phyloP scores from a whole-genome alignment of 441 rosid genomes.

The Arabidopsis lyrata region DNA sequence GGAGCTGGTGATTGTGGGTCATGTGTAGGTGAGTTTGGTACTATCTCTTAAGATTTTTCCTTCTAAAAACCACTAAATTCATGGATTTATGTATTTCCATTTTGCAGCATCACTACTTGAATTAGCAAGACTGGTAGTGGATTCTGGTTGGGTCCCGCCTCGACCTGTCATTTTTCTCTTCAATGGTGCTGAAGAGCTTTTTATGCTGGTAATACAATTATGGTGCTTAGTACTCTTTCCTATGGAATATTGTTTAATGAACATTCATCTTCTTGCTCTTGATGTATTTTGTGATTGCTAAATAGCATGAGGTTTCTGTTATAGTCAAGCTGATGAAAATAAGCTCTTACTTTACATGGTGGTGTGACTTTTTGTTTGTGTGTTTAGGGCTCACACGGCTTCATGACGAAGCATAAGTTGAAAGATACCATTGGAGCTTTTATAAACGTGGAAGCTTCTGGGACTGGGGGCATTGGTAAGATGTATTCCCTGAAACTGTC shows the following conservation, averaged over 20 bases:
- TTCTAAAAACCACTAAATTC: constrained; percentile 13
- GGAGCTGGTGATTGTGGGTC: constrained; percentile 99
- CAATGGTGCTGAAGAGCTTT: constrained; percentile 98
- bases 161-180: constrained; percentile 91
- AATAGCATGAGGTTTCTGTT: constrained; percentile 16
- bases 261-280: not conserved
- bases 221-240: constrained; percentile 16
- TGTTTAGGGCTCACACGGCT: constrained; percentile 95
- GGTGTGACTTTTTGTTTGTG: constrained; percentile 36
- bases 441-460: constrained; percentile 98
- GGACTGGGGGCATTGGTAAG: constrained; percentile 92
- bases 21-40: constrained; percentile 82
- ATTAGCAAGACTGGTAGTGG: constrained; percentile 81
- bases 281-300: not conserved
- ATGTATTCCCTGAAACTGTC: constrained; percentile 16
- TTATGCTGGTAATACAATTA: constrained; percentile 71
- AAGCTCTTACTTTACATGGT: constrained; percentile 5
- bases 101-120: constrained; percentile 92
- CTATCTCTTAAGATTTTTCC: constrained; percentile 5
- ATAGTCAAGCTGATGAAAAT: constrained; percentile 28
- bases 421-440: constrained; percentile 88
- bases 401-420: constrained; percentile 89
- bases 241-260: not conserved
- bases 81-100: constrained; percentile 29
- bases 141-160: constrained; percentile 91